Evolutionary conservation across 179 eudicot species (phyloP).

Genomic region (Patellifolia procumbens): DNA sequence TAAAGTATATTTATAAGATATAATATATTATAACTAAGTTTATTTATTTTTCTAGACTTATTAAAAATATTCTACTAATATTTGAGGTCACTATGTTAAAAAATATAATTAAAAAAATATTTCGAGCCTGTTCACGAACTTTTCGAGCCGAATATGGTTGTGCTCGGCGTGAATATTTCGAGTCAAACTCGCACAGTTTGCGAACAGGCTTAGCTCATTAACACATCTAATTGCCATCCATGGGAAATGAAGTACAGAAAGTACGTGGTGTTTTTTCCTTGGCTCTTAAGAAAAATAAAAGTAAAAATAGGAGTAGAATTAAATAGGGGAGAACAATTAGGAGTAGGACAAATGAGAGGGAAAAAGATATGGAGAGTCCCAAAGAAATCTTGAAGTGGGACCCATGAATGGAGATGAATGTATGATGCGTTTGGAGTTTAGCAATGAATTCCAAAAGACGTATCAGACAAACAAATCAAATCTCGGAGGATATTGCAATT

Average conservation of each 20-base stretch:
- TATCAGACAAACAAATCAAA: constrained; percentile 38
- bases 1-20: too few relatives aligned
- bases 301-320: not conserved
- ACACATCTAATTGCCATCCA: too few relatives aligned
- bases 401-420: constrained; percentile 9
- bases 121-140: too few relatives aligned
- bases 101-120: too few relatives aligned
- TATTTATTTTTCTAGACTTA: too few relatives aligned
- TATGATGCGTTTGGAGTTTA: constrained; percentile 31
- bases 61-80: too few relatives aligned
- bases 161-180: too few relatives aligned
- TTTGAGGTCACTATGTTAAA: too few relatives aligned
- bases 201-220: too few relatives aligned
- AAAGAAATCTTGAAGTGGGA: constrained; percentile 29
- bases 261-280: not conserved
- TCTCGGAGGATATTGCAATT: constrained; percentile 24
- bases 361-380: constrained; percentile 23
- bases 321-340: not conserved
- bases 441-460: constrained; percentile 37
- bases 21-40: too few relatives aligned
- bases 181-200: too few relatives aligned
- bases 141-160: too few relatives aligned
- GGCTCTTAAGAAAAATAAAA: not conserved
- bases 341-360: constrained; percentile 9
- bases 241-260: not conserved